Evolutionary conservation across 441 rosid species (phyloP), one percentile per base, ranked within the genome.

Genomic region (Eutrema salsugineum): DNA sequence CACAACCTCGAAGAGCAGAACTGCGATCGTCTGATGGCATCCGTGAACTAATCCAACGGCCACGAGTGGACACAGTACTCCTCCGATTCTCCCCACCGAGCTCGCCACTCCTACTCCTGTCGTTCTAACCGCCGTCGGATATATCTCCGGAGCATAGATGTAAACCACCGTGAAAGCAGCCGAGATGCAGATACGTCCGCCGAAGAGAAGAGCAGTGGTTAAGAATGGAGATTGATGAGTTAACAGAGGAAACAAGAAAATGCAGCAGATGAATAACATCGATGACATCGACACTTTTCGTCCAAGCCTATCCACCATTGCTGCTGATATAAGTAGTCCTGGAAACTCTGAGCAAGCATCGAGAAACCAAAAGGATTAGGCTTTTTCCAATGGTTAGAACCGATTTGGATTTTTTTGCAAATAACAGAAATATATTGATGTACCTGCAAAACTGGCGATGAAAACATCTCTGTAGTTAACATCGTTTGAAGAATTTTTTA

Each of bases 61-160:
- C 64, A 90, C 96, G 6, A 90, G 85, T 24, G 99, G 99, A 49
- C 96, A 86, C 16, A 87, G 27, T 85, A 86, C 86, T 64, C 99
- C 99, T 19, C 97, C 99, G 5, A 94, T 87, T 80, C 97, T 85
- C 65, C 97, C 99, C 61, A 94, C 78, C 1, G 97, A 83, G 80
- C 97, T 91, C 11, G 81, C 99, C 3, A 82, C 73, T 79, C 99
- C 99, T 19, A 92, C 85, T 28, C 99, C 97, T 1, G 97, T 94
- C 20, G 99, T 64, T 80, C 99, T 85, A 47, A 92, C 86, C 8
- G 90, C 79, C 5, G 99, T 92, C 16, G 99, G 98, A 76, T 94
- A 92, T 64, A 94, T 81, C 97, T 94, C 99, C 1, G 99, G 98
- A 48, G 98, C 98, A 51, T 89, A 90, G 30, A 94, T 83, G 71